A percentile compares a stretch with the other conserved stretches of the same genome.
Conservation (phyloP, 2,329 filamentous ascomycete genomes). For the Fusarium kyushuense region DNA sequence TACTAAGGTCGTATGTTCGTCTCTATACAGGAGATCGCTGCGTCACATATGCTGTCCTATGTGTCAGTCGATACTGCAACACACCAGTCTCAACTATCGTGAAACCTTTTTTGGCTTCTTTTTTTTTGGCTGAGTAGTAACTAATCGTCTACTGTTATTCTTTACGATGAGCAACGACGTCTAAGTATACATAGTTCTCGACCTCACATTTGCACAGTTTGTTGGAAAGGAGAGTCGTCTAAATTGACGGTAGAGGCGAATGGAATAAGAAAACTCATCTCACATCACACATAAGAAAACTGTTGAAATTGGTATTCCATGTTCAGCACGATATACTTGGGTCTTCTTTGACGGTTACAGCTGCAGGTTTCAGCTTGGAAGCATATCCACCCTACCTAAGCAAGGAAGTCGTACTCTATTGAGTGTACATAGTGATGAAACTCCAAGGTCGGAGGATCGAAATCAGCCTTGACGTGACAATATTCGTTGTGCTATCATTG, state of each 20-base stretch:
- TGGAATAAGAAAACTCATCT: not conserved
- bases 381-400: not conserved
- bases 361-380: not conserved
- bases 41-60: conserved; percentile 9
- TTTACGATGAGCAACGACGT: not conserved
- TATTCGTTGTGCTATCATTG: not conserved
- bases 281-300: not conserved
- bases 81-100: not conserved
- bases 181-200: not conserved
- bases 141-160: not conserved
- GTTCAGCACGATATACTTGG: not conserved
- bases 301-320: not conserved
- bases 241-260: not conserved
- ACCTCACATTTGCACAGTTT: not conserved
- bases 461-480: not conserved
- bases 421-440: not conserved
- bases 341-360: not conserved
- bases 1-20: not conserved
- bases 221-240: not conserved
- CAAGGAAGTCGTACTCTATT: not conserved
- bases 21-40: conserved; percentile 1
- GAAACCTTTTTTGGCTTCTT: not conserved
- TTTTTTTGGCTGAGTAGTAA: no score
- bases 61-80: not conserved
- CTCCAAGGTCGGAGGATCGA: no score